Conservation (phyloP, 2,329 filamentous ascomycete species). For the Botrytis porri region DNA sequence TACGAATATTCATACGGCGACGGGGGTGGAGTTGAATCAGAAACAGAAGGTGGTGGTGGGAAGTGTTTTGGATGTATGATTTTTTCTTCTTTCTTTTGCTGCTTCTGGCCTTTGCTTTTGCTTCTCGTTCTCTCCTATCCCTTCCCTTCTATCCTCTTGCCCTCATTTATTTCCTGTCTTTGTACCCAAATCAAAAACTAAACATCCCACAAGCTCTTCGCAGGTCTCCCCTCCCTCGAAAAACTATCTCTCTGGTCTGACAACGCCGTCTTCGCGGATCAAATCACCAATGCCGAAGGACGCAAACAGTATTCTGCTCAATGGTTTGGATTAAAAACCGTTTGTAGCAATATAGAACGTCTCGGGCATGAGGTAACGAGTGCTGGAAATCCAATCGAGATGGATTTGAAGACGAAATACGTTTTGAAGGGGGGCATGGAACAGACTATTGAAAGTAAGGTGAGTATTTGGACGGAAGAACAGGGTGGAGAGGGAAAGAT, state of each 20-base stretch:
- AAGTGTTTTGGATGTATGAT: conserved; percentile 52
- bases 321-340: conserved; percentile 57
- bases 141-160: too few relatives aligned
- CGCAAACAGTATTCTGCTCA: conserved; percentile 49
- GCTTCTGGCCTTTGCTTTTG: too few relatives aligned
- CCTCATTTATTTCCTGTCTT: rapidly evolving
- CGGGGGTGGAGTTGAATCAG: conserved; percentile 49
- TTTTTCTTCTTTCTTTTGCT: too few relatives aligned
- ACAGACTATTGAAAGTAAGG: conserved; percentile 47
- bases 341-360: conserved; percentile 57
- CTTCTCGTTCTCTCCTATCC: neutral
- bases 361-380: conserved; percentile 52
- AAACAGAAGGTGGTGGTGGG: conserved; percentile 55
- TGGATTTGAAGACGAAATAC: conserved; percentile 54
- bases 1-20: conserved; percentile 50
- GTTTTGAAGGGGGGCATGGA: conserved; percentile 52
- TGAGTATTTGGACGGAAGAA: conserved; percentile 46
- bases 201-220: conserved; percentile 49
- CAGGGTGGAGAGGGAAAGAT: conserved; percentile 43
- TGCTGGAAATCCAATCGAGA: conserved; percentile 56
- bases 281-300: conserved; percentile 55
- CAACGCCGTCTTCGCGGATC: conserved; percentile 56
- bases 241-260: conserved; percentile 60
- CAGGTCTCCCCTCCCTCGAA: conserved; percentile 54
- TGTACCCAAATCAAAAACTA: neutral